Evolutionary conservation across 2,329 filamentous ascomycete species (phyloP).

Genomic region (Aspergillus quadricinctus): DNA sequence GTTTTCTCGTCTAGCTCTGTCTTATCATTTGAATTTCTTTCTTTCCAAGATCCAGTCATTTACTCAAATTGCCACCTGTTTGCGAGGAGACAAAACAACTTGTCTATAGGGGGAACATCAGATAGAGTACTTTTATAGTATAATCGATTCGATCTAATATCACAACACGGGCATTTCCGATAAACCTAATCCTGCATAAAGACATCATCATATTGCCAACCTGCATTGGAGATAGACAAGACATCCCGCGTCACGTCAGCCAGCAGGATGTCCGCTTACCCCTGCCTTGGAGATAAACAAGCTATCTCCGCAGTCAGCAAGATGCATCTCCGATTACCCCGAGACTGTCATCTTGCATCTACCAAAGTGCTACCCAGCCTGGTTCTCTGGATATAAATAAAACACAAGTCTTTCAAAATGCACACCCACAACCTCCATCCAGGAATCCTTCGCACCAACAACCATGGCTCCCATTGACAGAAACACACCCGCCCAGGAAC

Average conservation of each 20-base stretch:
- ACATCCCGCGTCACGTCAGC: too few species aligned
- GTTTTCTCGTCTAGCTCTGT: not conserved
- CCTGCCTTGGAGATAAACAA: too few species aligned
- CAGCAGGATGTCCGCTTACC: too few species aligned
- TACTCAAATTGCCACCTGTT: not conserved
- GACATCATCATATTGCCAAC: not conserved
- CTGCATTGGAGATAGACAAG: too few species aligned
- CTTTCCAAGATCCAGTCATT: not conserved
- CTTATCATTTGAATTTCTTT: not conserved
- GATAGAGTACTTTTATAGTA: not conserved
- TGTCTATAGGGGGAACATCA: not conserved
- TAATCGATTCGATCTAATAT: not conserved
- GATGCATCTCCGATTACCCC: too few species aligned
- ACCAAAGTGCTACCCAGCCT: not conserved
- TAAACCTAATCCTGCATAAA: not conserved
- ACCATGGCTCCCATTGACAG: not conserved
- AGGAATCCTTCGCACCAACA: not conserved
- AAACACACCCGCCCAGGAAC: slow-evolving; percentile 15
- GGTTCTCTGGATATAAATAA: not conserved
- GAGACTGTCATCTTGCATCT: too few species aligned
- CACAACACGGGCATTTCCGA: not conserved
- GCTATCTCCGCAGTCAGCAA: too few species aligned
- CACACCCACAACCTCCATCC: not conserved
- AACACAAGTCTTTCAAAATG: not conserved
- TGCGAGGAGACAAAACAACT: not conserved